Evolutionary conservation across 192 early-diverging fungal species (phyloP).

Genomic region (Rhizoclosmatium sp.): DNA sequence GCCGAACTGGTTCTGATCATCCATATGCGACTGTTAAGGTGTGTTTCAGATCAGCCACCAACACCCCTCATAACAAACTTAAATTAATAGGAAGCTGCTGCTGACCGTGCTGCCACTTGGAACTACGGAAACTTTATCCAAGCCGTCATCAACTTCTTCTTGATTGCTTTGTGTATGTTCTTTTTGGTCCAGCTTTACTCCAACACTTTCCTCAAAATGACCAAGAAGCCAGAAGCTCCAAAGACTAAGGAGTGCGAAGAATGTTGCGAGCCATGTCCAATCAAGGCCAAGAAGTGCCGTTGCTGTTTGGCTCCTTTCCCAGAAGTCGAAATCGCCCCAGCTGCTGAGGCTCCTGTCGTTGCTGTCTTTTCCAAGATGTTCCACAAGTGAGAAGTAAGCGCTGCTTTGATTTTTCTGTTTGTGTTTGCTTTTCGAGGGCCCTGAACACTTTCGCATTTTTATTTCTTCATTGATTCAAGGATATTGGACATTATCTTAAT

Average conservation of each 20-base stretch:
- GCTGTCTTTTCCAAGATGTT: background rate
- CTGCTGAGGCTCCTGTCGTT: background rate
- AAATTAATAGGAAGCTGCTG: background rate
- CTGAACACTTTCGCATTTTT: too few species aligned
- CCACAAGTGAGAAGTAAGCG: background rate
- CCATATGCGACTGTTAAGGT: background rate
- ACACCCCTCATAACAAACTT: background rate
- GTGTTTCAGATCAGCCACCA: background rate
- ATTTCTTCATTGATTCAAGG: too few species aligned
- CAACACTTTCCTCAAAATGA: constrained; percentile 7
- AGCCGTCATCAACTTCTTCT: constrained; percentile 66
- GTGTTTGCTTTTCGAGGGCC: too few species aligned
- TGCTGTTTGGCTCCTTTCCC: constrained; percentile 18
- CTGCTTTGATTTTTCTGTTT: too few species aligned
- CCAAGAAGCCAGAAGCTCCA: background rate
- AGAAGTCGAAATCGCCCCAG: background rate
- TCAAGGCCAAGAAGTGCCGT: constrained; percentile 13
- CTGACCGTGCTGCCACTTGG: constrained; percentile 9
- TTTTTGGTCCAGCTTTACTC: constrained; percentile 62
- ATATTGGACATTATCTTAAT: too few species aligned
- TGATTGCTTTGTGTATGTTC: constrained; percentile 62
- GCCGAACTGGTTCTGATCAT: background rate
- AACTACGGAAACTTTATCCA: constrained; percentile 71
- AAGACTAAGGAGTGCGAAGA: constrained; percentile 6
- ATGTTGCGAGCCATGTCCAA: constrained; percentile 7